phyloP scores from a whole-genome alignment of 1,284 basidiomycete species.

The Irpex sp. region DNA sequence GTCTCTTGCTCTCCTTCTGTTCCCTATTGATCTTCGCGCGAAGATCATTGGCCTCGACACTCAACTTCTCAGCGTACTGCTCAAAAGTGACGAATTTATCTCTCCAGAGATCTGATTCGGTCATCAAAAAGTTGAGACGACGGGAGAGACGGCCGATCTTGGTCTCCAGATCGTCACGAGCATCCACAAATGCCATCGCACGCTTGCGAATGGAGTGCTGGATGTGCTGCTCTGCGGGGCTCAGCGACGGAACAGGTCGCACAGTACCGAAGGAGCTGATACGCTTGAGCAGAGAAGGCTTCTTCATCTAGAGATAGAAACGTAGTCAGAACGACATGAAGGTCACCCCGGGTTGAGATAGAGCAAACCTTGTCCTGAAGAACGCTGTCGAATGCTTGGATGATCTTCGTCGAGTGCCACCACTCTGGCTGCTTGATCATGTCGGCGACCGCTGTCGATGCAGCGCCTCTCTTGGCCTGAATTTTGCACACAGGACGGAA shows the following conservation, averaged over 20 bases:
- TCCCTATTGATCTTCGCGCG: slow-evolving; percentile 84
- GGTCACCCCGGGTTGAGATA: background rate
- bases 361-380: slow-evolving; percentile 76
- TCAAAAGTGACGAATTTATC: slow-evolving; percentile 92
- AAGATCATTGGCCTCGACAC: slow-evolving; percentile 78
- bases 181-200: slow-evolving; percentile 89
- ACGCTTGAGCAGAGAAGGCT: slow-evolving; percentile 84
- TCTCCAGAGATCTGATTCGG: slow-evolving; percentile 84
- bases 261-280: slow-evolving; percentile 72
- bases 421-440: slow-evolving; percentile 85
- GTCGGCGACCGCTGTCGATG: slow-evolving; percentile 79
- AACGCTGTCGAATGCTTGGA: slow-evolving; percentile 86
- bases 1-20: slow-evolving; percentile 78
- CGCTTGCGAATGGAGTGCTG: slow-evolving; percentile 86
- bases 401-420: slow-evolving; percentile 89
- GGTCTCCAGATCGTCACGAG: slow-evolving; percentile 86
- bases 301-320: slow-evolving; percentile 64
- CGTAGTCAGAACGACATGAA: slow-evolving; percentile 15
- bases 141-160: slow-evolving; percentile 83
- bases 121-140: slow-evolving; percentile 88
- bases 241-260: slow-evolving; percentile 73
- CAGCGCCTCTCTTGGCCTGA: slow-evolving; percentile 74
- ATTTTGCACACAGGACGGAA: slow-evolving; percentile 84
- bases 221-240: slow-evolving; percentile 76
- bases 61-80: slow-evolving; percentile 88